Percentiles rank a stretch among this genome's conserved stretches.
phyloP scores from a whole-genome alignment of 805 yeast genomes.

The Cyberlindnera suaveolens region DNA sequence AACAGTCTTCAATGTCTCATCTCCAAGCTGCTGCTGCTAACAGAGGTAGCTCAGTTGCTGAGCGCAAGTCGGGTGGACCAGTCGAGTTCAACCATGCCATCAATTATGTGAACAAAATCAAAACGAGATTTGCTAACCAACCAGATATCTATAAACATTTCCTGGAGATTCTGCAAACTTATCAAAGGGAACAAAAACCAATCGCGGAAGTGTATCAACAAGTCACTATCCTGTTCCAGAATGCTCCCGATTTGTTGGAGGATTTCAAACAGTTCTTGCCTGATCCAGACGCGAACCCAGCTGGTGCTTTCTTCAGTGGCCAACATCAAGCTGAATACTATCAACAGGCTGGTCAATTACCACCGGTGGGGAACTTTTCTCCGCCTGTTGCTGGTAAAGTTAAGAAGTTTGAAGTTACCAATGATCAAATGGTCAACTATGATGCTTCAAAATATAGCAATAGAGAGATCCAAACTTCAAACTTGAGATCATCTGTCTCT shows the following conservation, averaged over 20 bases:
- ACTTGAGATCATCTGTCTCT: conserved; percentile 27
- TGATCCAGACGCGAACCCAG: conserved; percentile 38
- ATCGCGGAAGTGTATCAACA: conserved; percentile 94
- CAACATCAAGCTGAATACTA: conserved; percentile 19
- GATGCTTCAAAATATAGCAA: conserved; percentile 17
- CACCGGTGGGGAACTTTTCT: conserved; percentile 86
- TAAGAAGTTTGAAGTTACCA: conserved; percentile 11
- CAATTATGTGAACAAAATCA: conserved; percentile 91
- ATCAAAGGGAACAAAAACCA: conserved; percentile 93
- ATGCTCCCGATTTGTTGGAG: conserved; percentile 90
- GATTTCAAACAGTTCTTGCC: conserved; percentile 96
- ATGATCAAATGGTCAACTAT: conserved; percentile 9
- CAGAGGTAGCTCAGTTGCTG: conserved; percentile 14
- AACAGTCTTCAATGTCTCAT: conserved; percentile 25
- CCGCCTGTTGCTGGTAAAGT: conserved; percentile 44
- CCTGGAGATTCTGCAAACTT: conserved; percentile 90
- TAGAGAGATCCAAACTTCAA: conserved; percentile 29
- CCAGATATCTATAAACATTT: conserved; percentile 96
- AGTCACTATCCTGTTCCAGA: conserved; percentile 80
- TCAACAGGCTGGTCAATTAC: conserved; percentile 43
- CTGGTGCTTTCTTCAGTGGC: conserved; percentile 16
- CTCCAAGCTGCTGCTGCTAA: conserved; percentile 36
- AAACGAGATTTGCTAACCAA: conserved; percentile 85
- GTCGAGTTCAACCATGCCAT: conserved; percentile 97
- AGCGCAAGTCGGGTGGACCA: conserved; percentile 42